Conservation (phyloP, 1,139 yeast species). For the Eremothecium coryli region DNA sequence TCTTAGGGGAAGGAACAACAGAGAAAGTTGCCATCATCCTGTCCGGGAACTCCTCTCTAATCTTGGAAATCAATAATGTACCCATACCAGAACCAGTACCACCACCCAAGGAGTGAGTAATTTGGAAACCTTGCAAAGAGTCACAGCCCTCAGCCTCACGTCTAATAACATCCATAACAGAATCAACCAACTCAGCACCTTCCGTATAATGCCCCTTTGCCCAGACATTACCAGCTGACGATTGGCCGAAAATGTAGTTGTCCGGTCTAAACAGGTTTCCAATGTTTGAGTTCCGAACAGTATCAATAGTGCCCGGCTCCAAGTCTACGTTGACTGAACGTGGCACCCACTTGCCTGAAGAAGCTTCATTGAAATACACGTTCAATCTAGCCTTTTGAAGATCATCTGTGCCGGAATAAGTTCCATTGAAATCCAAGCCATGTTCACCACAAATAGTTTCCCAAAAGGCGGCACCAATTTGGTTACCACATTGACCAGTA, state of each 20-base stretch:
- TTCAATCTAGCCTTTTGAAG: constrained; percentile 41
- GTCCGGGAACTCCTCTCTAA: constrained; percentile 84
- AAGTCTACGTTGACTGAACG: constrained; percentile 87
- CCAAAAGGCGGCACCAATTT: constrained; percentile 97
- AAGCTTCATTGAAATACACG: constrained; percentile 56
- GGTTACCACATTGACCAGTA: constrained; percentile 99
- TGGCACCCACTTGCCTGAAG: constrained; percentile 81
- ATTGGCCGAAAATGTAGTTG: constrained; percentile 78
- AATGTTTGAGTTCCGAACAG: constrained; percentile 64
- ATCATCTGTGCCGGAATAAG: constrained; percentile 58
- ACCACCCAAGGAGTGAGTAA: constrained; percentile 90
- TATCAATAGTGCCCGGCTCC: constrained; percentile 89
- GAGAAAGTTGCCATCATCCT: constrained; percentile 95
- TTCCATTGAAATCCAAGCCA: constrained; percentile 81
- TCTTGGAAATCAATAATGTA: constrained; percentile 66
- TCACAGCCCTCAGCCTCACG: constrained; percentile 93
- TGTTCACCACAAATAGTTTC: constrained; percentile 96
- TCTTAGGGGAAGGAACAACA: constrained; percentile 85
- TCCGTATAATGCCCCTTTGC: constrained; percentile 95
- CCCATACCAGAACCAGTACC: constrained; percentile 98
- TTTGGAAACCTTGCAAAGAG: constrained; percentile 88
- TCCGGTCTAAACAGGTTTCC: constrained; percentile 89
- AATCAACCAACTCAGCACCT: constrained; percentile 87
- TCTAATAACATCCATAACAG: constrained; percentile 80
- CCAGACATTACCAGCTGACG: constrained; percentile 94